A percentile compares a stretch with the other conserved stretches of the same genome.
phyloP scores from a whole-genome alignment of 2,329 filamentous ascomycete species.

The Spiromastix sp. region DNA sequence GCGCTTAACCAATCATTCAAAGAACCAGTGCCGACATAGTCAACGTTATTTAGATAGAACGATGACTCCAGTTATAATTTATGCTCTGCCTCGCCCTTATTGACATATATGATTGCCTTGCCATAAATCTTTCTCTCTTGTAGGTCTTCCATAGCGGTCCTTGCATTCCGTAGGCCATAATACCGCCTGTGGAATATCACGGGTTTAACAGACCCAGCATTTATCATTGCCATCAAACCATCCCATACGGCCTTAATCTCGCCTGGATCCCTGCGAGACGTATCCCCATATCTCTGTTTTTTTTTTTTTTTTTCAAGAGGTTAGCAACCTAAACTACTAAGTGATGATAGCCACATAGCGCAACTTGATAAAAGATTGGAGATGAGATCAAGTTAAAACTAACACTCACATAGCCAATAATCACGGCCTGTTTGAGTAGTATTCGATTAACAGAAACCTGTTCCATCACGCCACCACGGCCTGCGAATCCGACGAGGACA shows the following conservation, averaged over 20 bases:
- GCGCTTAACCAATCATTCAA: too few species aligned
- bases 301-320: too few species aligned
- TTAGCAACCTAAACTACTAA: too few species aligned
- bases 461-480: conserved; percentile 43
- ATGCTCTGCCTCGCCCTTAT: too few species aligned
- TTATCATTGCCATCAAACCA: conserved; percentile 40
- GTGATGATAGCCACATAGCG: too few species aligned
- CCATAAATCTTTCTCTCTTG: conserved; percentile 42
- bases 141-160: conserved; percentile 42
- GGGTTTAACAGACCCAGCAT: conserved; percentile 39
- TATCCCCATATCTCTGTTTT: conserved; percentile 43
- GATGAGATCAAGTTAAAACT: neutral
- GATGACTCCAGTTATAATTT: too few species aligned
- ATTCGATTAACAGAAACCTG: conserved; percentile 45
- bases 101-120: conserved; percentile 44
- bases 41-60: too few species aligned
- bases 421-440: conserved; percentile 41
- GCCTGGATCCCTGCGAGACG: conserved; percentile 38
- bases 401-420: conserved; percentile 39
- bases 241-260: conserved; percentile 42
- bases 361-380: too few species aligned
- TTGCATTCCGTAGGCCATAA: conserved; percentile 39
- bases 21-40: too few species aligned
- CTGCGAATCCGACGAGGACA: conserved; percentile 50
- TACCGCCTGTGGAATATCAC: conserved; percentile 42